Evolutionary conservation across 2,329 filamentous ascomycete genomes (phyloP), one percentile per base, ranked within the genome.

Genomic region (Aspergillus udagawae): DNA sequence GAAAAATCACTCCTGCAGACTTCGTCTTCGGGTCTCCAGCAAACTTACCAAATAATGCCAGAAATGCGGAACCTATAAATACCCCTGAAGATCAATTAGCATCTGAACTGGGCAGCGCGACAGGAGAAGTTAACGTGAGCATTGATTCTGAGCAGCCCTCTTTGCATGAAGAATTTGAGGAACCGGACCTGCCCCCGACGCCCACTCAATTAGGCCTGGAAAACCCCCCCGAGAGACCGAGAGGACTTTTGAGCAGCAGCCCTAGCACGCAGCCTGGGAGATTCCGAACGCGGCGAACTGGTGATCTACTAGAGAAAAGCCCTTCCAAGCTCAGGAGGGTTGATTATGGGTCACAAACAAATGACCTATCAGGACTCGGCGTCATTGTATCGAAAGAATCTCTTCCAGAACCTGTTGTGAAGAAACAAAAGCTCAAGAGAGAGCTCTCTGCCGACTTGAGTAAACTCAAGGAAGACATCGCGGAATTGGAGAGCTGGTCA

Each of bases 171-270:
- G 71, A 71, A 6, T 61, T 68, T n/a, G 79, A 79, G 17, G 85
- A 89, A 63, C 86, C 86, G 1, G 85, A 88, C 50, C 77, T 90
- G 4, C 87, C 87, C 14, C 74, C 75, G n/a, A 77, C 75, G 7
- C 75, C 75, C 28, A 74, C 75, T 17, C 70, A 77, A 57, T 55
- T 77, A 25, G 73, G 74, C 6, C 58, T 76, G 35, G 71, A 73
- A 59, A 70, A 66, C 35, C 68, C 70, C 4, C 69, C 69, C 0
- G 68, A 68, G 55, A 70, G 72, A 47, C 62, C 67, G 3, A 70
- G 58, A 58, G 68, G 65, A 9, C 56, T 71, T 10, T 35, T 72
- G 23, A 75, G 73, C 52, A 75, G 71, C 54, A 77, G 74, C 48
- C 74, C 75, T 2, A 75, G 67, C 55, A 59, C 64, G 29, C 70